Percentiles rank a stretch among this genome's conserved stretches.
phyloP scores from a whole-genome alignment of 2,329 filamentous ascomycete genomes.

The Epichloe gansuensis region DNA sequence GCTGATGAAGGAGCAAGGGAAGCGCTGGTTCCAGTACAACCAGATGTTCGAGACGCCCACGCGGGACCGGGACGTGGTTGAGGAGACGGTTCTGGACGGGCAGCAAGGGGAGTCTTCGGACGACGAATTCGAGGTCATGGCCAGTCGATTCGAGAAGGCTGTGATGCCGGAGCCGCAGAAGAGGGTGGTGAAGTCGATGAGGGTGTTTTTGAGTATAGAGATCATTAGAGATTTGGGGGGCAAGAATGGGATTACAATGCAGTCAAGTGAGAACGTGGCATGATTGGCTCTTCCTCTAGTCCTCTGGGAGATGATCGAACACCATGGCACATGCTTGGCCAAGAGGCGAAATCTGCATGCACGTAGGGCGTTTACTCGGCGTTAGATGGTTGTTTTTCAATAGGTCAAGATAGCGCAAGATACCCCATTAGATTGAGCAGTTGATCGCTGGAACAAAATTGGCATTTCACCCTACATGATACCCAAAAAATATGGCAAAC shows the following conservation, averaged over 20 bases:
- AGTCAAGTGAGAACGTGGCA: slow-evolving; percentile 26
- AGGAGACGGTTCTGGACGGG: slow-evolving; percentile 29
- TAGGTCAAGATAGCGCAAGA: background rate
- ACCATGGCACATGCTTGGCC: background rate
- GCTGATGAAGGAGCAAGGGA: slow-evolving; percentile 33
- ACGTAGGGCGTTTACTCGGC: slow-evolving; percentile 1
- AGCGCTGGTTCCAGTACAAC: slow-evolving; percentile 44
- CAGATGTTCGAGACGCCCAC: slow-evolving; percentile 36
- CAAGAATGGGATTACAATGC: slow-evolving; percentile 32
- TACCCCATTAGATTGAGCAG: background rate
- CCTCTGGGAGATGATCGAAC: background rate
- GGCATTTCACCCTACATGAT: background rate
- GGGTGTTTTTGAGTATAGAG: slow-evolving; percentile 42
- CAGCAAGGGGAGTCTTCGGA: slow-evolving; percentile 19
- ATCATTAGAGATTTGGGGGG: slow-evolving; percentile 42
- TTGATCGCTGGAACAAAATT: background rate
- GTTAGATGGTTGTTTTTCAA: background rate
- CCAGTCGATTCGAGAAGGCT: slow-evolving; percentile 42
- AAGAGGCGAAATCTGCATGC: background rate
- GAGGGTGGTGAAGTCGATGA: slow-evolving; percentile 40
- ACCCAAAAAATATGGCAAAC: background rate
- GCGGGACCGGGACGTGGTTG: slow-evolving; percentile 21
- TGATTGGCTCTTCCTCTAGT: background rate
- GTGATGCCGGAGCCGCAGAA: slow-evolving; percentile 32
- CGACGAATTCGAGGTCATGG: slow-evolving; percentile 44